These are phyloP conservation scores for Gloeopeniophorella convolvens DNA, from an alignment of 768 basidiomycete species.

Conservation along the genomic window DNA sequence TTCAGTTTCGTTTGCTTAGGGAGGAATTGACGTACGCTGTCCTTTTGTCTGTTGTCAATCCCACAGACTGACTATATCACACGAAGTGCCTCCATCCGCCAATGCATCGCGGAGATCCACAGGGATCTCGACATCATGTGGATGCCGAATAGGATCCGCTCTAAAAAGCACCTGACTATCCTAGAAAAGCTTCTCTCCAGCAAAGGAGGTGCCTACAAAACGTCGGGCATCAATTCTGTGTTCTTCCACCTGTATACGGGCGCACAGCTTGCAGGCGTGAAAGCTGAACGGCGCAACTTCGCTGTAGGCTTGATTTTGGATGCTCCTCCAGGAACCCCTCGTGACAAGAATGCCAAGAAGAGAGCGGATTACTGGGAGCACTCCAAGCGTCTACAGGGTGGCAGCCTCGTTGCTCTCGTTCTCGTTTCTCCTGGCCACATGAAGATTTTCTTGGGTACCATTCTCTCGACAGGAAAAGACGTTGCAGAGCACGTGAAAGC, in stretches of 20 bases:
- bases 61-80: background rate
- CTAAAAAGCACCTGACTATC: conserved; percentile 28
- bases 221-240: conserved; percentile 38
- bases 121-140: conserved; percentile 19
- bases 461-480: conserved; percentile 39
- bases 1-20: conserved; percentile 67
- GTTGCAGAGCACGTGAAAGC: conserved; percentile 38
- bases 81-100: conserved; percentile 20
- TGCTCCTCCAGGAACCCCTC: conserved; percentile 51
- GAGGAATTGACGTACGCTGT: conserved; percentile 59
- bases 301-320: conserved; percentile 41
- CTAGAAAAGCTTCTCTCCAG: conserved; percentile 42
- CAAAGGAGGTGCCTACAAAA: conserved; percentile 52
- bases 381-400: conserved; percentile 52
- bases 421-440: conserved; percentile 24
- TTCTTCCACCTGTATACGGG: conserved; percentile 62
- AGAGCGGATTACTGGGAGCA: conserved; percentile 58
- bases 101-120: conserved; percentile 17
- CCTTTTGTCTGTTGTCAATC: background rate
- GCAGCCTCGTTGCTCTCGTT: conserved; percentile 58
- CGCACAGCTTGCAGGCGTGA: conserved; percentile 39
- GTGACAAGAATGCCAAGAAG: conserved; percentile 31
- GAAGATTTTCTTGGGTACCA: conserved; percentile 46
- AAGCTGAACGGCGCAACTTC: conserved; percentile 48
- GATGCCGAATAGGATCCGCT: background rate